Conservation (phyloP, 1,284 basidiomycete species). For the Pseudozyma thailandica region DNA sequence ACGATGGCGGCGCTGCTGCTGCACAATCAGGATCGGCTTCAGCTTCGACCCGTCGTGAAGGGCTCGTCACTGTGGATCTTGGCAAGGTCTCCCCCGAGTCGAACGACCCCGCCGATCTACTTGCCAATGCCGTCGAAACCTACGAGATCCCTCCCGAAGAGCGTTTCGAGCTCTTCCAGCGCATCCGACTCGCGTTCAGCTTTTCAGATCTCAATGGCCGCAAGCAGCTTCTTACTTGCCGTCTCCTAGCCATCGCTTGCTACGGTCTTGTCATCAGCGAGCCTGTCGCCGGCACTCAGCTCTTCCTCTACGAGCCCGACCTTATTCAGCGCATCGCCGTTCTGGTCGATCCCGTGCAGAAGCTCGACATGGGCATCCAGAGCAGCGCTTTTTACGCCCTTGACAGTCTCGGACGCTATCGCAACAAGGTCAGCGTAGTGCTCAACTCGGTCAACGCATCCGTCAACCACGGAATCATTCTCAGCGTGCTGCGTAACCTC, state of each 20-base stretch:
- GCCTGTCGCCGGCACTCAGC: conserved; percentile 78
- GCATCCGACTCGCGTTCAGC: conserved; percentile 81
- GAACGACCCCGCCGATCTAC: conserved; percentile 69
- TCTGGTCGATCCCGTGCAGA: conserved; percentile 49
- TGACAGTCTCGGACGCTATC: conserved; percentile 88
- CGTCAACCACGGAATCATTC: conserved; percentile 87
- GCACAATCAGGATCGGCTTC: conserved; percentile 7
- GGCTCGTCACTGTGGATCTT: conserved; percentile 55
- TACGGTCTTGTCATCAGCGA: conserved; percentile 73
- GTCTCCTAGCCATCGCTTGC: conserved; percentile 87
- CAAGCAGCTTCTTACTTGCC: conserved; percentile 81
- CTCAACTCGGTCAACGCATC: conserved; percentile 91
- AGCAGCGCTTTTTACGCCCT: conserved; percentile 86
- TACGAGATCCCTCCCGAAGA: conserved; percentile 82
- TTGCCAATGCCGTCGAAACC: conserved; percentile 79
- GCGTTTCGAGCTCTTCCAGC: conserved; percentile 88
- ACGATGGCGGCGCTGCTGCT: conserved; percentile 1
- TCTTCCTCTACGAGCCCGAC: conserved; percentile 95
- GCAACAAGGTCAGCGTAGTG: conserved; percentile 84
- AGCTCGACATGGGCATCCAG: conserved; percentile 70
- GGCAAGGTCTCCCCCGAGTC: conserved; percentile 23
- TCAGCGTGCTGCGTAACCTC: conserved; percentile 55
- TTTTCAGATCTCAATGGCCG: conserved; percentile 76
- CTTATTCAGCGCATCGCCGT: conserved; percentile 70
- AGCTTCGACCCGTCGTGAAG: conserved; percentile 42